Conservation (phyloP, 169 alveolate species). For the Sarcocystis neurona region DNA sequence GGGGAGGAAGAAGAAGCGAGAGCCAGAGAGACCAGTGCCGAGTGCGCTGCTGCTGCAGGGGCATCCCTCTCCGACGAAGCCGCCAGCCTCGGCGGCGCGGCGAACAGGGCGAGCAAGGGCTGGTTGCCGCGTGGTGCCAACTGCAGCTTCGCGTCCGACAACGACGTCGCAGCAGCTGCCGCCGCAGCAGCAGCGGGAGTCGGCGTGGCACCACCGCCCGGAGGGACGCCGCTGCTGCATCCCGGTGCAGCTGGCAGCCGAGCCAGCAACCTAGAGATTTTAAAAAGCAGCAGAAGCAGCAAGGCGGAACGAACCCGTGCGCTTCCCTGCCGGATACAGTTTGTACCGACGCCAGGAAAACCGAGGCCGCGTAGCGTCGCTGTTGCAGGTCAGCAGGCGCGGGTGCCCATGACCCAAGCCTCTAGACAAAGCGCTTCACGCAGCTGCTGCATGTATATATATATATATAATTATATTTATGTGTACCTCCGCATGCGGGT, state of each 20-base stretch:
- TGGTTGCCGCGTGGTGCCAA: too few species aligned
- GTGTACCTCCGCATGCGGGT: too few species aligned
- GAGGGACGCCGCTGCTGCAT: not conserved
- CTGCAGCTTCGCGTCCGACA: too few species aligned
- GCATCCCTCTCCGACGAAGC: too few species aligned
- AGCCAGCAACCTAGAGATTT: not conserved
- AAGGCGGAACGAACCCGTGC: not conserved
- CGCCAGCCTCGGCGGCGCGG: not conserved
- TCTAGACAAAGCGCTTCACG: too few species aligned
- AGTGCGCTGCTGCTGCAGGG: too few species aligned
- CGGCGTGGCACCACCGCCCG: not conserved
- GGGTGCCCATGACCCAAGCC: too few species aligned
- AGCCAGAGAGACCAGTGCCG: too few species aligned
- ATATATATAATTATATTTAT: too few species aligned
- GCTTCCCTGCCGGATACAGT: conserved; percentile 58
- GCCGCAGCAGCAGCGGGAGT: conserved; percentile 37
- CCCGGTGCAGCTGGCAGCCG: not conserved
- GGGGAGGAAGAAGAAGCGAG: too few species aligned
- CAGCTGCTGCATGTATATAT: too few species aligned
- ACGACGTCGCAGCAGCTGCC: too few species aligned
- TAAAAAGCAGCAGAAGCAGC: not conserved
- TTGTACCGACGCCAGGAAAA: conserved; percentile 59
- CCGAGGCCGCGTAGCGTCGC: conserved; percentile 68
- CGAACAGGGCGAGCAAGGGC: not conserved
- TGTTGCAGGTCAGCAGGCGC: conserved; percentile 39